A percentile compares a stretch with the other conserved stretches of the same genome.
Conservation (phyloP, 2,329 filamentous ascomycete species). For the Trichoderma guizhouense region DNA sequence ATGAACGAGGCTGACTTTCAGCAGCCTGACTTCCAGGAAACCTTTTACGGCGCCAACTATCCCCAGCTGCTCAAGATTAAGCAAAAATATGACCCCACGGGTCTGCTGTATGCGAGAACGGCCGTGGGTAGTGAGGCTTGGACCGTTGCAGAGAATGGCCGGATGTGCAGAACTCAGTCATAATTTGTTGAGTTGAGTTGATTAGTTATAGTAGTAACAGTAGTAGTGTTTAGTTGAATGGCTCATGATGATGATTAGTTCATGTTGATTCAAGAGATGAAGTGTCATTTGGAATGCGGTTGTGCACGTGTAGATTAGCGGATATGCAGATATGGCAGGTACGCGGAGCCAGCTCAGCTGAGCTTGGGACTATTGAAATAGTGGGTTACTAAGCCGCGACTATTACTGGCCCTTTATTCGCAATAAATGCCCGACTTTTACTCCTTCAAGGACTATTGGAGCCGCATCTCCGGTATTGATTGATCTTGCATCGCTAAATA, state of each 20-base stretch:
- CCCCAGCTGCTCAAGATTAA: slow-evolving; percentile 42
- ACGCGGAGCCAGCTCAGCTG: background rate
- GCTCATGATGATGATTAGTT: background rate
- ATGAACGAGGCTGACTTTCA: slow-evolving; percentile 51
- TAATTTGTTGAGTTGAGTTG: background rate
- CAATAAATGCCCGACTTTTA: background rate
- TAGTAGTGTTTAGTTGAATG: background rate
- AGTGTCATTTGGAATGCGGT: background rate
- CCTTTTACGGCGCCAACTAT: slow-evolving; percentile 49
- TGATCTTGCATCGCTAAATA: too few relatives aligned
- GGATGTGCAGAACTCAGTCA: slow-evolving; percentile 21
- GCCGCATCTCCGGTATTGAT: background rate
- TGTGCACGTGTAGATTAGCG: background rate
- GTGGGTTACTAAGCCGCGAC: background rate
- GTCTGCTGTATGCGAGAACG: slow-evolving; percentile 46
- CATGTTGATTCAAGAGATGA: background rate
- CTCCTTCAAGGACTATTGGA: background rate
- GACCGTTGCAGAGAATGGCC: slow-evolving; percentile 33
- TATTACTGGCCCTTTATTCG: background rate
- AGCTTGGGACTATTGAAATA: background rate
- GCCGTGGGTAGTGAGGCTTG: slow-evolving; percentile 52
- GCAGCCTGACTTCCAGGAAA: slow-evolving; percentile 43
- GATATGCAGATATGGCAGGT: background rate
- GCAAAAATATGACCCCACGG: slow-evolving; percentile 43
- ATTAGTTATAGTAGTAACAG: background rate